Evolutionary conservation across 2,329 filamentous ascomycete genomes (phyloP).

Genomic region (Talaromyces sp.): DNA sequence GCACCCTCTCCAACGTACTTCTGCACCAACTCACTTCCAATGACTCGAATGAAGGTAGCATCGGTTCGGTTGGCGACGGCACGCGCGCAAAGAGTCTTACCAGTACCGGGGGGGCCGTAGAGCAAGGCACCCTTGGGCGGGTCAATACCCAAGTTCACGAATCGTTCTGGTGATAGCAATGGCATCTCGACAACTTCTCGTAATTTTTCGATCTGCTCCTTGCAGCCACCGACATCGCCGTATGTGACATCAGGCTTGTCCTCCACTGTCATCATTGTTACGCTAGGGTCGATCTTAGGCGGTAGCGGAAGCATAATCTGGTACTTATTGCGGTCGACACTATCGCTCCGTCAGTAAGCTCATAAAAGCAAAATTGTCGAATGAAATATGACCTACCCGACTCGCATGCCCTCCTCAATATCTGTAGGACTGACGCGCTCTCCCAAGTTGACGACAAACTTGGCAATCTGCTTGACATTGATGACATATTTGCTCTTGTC

Average conservation of each 20-base stretch:
- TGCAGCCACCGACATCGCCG: conserved; percentile 97
- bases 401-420: conserved; percentile 99
- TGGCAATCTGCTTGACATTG: conserved; percentile 99
- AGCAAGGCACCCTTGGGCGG: conserved; percentile 96
- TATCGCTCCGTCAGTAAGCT: conserved; percentile 29
- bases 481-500: conserved; percentile 99
- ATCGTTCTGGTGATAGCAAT: conserved; percentile 90
- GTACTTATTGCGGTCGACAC: conserved; percentile 97
- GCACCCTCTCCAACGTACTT: conserved; percentile 99
- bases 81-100: conserved; percentile 96
- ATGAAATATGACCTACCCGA: conserved; percentile 61
- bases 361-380: neutral
- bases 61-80: conserved; percentile 98
- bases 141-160: conserved; percentile 98
- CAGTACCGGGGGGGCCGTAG: conserved; percentile 96
- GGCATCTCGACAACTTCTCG: conserved; percentile 99
- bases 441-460: conserved; percentile 97
- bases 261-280: conserved; percentile 99
- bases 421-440: conserved; percentile 97
- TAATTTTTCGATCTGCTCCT: conserved; percentile 99
- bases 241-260: conserved; percentile 99
- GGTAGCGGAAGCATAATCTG: conserved; percentile 95
- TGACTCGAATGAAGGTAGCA: conserved; percentile 97
- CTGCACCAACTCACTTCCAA: conserved; percentile 95
- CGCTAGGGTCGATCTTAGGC: conserved; percentile 97